Conservation (phyloP, 495 filamentous ascomycete species). For the Aspergillus bertholletiae region DNA sequence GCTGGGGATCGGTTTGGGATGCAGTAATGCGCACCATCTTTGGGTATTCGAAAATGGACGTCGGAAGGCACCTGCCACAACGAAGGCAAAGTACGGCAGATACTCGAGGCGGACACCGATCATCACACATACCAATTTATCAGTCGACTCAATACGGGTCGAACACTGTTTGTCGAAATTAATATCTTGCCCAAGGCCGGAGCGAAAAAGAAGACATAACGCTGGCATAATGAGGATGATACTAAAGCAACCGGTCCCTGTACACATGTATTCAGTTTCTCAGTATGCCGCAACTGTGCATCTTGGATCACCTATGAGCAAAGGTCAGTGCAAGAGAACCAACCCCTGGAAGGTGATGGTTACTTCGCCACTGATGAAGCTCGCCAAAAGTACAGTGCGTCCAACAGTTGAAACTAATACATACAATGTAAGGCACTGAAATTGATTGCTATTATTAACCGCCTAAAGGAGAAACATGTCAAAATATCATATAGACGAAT, state of each 20-base stretch:
- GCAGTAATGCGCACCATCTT: too few relatives aligned
- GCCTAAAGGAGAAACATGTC: not conserved
- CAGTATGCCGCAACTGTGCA: too few relatives aligned
- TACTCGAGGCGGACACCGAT: not conserved
- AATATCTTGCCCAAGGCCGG: not conserved
- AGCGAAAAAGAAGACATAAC: not conserved
- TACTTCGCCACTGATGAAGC: not conserved
- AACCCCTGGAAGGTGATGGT: not conserved
- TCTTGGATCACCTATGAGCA: too few relatives aligned
- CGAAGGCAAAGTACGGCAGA: not conserved
- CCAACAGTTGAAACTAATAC: not conserved
- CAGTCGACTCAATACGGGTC: not conserved
- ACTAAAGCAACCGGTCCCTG: not conserved
- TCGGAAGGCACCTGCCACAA: not conserved
- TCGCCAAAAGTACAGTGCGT: not conserved
- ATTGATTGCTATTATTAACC: not conserved
- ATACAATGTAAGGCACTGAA: not conserved
- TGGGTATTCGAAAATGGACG: not conserved
- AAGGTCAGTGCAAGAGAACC: too few relatives aligned
- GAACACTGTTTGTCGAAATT: not conserved
- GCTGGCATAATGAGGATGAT: not conserved
- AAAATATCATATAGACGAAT: not conserved
- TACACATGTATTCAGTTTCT: not conserved
- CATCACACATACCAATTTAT: not conserved
- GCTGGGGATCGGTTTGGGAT: too few relatives aligned